Conservation (phyloP, 2,329 filamentous ascomycete species). For the Myriangium duriaei region DNA sequence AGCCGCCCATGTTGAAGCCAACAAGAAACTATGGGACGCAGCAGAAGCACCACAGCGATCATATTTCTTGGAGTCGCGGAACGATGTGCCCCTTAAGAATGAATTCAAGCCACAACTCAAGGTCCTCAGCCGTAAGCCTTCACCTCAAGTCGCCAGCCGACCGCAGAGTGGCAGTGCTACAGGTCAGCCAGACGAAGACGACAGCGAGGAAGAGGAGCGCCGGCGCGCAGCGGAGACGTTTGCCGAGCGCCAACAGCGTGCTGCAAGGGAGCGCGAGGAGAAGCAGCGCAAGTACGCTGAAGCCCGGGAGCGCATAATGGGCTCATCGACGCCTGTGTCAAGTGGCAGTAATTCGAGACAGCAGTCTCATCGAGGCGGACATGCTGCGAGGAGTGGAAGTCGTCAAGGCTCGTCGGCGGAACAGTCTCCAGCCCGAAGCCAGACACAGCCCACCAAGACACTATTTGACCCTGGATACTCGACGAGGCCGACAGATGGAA, state of each 20-base stretch:
- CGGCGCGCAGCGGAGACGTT: slow-evolving; percentile 53
- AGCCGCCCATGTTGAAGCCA: slow-evolving; percentile 69
- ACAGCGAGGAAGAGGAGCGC: slow-evolving; percentile 50
- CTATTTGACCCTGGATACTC: slow-evolving; percentile 68
- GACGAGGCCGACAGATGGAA: slow-evolving; percentile 41
- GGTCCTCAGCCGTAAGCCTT: slow-evolving; percentile 71
- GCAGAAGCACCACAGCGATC: slow-evolving; percentile 70
- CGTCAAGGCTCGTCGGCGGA: slow-evolving; percentile 23
- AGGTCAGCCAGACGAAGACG: slow-evolving; percentile 41
- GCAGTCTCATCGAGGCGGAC: slow-evolving; percentile 20
- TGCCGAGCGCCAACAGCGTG: slow-evolving; percentile 66
- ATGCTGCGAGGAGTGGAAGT: slow-evolving; percentile 18
- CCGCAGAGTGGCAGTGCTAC: slow-evolving; percentile 32
- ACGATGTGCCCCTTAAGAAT: slow-evolving; percentile 47
- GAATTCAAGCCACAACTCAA: slow-evolving; percentile 74
- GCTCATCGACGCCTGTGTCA: slow-evolving; percentile 34
- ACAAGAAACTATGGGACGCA: slow-evolving; percentile 77
- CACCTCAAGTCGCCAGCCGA: slow-evolving; percentile 45
- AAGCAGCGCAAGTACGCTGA: slow-evolving; percentile 87
- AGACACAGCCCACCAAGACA: slow-evolving; percentile 32
- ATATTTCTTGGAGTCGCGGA: slow-evolving; percentile 59
- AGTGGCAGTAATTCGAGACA: slow-evolving; percentile 15
- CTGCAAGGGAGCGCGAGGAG: slow-evolving; percentile 70
- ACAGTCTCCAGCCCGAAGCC: slow-evolving; percentile 25
- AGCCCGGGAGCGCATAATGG: slow-evolving; percentile 76